phyloP scores from a whole-genome alignment of 805 yeast genomes.

The Millerozyma miso region DNA sequence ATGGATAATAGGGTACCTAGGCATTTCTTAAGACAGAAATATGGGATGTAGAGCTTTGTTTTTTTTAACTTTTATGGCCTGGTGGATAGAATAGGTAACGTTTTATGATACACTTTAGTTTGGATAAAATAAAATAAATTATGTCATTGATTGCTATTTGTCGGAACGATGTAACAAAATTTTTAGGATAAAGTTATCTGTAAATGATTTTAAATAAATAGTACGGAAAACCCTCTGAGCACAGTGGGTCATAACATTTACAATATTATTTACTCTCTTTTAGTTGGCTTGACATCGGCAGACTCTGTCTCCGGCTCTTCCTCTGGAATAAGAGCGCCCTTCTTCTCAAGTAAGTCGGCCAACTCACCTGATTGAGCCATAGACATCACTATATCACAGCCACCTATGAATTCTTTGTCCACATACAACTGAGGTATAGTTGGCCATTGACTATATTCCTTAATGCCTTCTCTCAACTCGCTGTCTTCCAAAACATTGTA shows the following conservation, averaged over 20 bases:
- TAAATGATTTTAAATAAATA: too few relatives aligned
- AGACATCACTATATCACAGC: slow-evolving; percentile 89
- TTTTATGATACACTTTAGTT: too few relatives aligned
- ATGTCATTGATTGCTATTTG: too few relatives aligned
- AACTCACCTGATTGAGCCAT: slow-evolving; percentile 94
- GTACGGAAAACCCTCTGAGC: neutral
- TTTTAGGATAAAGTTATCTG: too few relatives aligned
- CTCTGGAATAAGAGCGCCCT: slow-evolving; percentile 75
- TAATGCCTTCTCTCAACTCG: slow-evolving; percentile 91
- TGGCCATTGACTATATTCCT: slow-evolving; percentile 96
- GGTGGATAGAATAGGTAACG: too few relatives aligned
- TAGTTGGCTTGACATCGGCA: slow-evolving; percentile 34
- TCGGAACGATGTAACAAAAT: too few relatives aligned
- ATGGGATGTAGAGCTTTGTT: too few relatives aligned
- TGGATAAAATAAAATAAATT: too few relatives aligned
- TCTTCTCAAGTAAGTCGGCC: slow-evolving; percentile 74
- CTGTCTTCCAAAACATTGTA: slow-evolving; percentile 93
- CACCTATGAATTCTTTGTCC: slow-evolving; percentile 89
- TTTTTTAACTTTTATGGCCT: too few relatives aligned
- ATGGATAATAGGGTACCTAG: too few relatives aligned
- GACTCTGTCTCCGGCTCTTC: slow-evolving; percentile 46
- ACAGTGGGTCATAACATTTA: neutral
- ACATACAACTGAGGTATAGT: slow-evolving; percentile 96
- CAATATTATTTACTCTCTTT: slow-evolving; percentile 18
- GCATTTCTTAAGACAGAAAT: too few relatives aligned